Evolutionary conservation across 768 basidiomycete species (phyloP), one percentile per base, ranked within the genome.

Genomic region (Grammothele lineata): DNA sequence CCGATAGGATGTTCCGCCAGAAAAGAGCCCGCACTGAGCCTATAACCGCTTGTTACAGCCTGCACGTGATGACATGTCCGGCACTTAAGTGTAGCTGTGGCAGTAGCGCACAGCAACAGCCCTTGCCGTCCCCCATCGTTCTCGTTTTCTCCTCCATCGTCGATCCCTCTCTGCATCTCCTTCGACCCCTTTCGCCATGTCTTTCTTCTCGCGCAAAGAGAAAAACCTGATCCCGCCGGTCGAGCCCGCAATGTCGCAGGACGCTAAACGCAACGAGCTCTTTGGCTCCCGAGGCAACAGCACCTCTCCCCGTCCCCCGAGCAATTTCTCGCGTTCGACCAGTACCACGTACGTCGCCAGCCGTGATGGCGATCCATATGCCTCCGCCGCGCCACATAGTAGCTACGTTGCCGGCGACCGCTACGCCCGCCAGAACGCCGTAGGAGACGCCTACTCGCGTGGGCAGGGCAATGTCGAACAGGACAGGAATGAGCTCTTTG

Each of bases 401-500:
- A 50, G 24, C 26, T 56, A 38, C 35, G 35, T 7, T 41, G n/a
- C n/a, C n/a, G 43, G 47, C 21, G 77, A 78, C 56, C 74, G 69
- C 45, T 80, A 82, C 59, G 70, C 67, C 49, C 68, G 79, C 48
- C 78, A 68, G 58, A 70, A 70, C 37, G 70, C 72, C 24, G 70
- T 83, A 19, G 81, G 81, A 41, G 84, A 86, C 54, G 63, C 72
- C n/a, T 86, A 87, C 62, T 71, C 81, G 50, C 80, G 83, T 42
- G 81, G 83, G 21, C 70, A 66, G 34, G 76, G 71, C 40, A 69
- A 86, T 52, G 57, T 83, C 37, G 79, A 87, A 51, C 68, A 70
- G 24, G 86, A 87, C 63, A 81, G 89, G 37, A 76, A 69, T 35
- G 87, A 85, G 54, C 72, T 92, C 21, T 89, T 92, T 62, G 65